Percentiles rank a stretch among this genome's conserved stretches.
phyloP scores from a whole-genome alignment of 192 early-diverging fungal genomes.

The Anaeromyces robustus region DNA sequence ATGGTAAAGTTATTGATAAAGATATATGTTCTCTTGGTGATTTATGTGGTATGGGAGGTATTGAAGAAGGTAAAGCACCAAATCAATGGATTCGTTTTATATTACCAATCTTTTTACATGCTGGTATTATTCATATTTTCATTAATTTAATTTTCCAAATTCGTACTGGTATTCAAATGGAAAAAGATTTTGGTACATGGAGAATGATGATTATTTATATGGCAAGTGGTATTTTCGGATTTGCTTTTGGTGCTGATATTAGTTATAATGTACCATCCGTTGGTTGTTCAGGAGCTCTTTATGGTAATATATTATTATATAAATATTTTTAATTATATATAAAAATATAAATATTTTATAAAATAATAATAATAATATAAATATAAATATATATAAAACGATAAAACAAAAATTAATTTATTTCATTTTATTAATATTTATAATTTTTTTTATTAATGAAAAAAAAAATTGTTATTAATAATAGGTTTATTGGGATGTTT shows the following conservation, averaged over 20 bases:
- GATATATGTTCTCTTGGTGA: constrained; percentile 32
- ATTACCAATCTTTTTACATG: constrained; percentile 65
- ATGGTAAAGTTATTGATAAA: neutral
- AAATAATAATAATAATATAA: too few relatives aligned
- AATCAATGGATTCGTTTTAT: constrained; percentile 73
- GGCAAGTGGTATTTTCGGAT: constrained; percentile 55
- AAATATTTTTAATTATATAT: neutral
- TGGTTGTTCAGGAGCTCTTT: constrained; percentile 33
- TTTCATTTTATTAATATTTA: too few relatives aligned
- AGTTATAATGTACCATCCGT: constrained; percentile 32
- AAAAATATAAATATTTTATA: neutral
- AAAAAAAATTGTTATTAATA: too few relatives aligned
- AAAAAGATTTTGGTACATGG: constrained; percentile 57
- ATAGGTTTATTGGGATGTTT: constrained; percentile 63
- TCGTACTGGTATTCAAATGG: constrained; percentile 51
- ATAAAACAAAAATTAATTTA: too few relatives aligned
- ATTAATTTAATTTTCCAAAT: constrained; percentile 63
- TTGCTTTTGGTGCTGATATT: constrained; percentile 65
- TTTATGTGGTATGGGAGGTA: constrained; percentile 43
- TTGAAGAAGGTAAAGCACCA: constrained; percentile 18
- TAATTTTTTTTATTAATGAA: neutral
- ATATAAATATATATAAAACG: too few relatives aligned
- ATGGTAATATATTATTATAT: constrained; percentile 13
- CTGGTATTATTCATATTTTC: constrained; percentile 57
- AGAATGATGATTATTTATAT: constrained; percentile 61